Base-by-base conservation (phyloP, 768 basidiomycete species). In the Amanita jacksonii region DNA sequence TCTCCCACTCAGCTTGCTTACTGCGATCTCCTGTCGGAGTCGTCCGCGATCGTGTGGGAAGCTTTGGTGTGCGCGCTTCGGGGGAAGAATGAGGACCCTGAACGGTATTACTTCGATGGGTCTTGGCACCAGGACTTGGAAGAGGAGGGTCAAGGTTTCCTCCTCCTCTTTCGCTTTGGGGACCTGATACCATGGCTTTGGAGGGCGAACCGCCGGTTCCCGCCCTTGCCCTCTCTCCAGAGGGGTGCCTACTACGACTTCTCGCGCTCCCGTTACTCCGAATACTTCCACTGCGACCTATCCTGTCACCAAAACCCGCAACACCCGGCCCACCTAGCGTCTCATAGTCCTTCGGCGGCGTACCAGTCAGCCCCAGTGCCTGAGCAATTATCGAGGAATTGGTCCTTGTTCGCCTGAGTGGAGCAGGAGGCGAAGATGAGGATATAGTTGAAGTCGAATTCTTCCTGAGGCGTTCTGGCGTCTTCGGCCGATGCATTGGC, bases 21-120 rank as follows among this genome's bases (percentile, higher is more conserved):
- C 36, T 27, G 30, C 44, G 35, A 22, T 45, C 44, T 10, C 22
- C 23, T 34, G 61, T 63, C 5, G 69, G 67, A 42, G 64, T 72
- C 37, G 81, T 79, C 50, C 72, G 66, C 22, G 75, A 67, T 25
- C 81, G 69, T 37, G 63, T 64, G 6, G 79, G 78, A 13, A 79
- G 58, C 62, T 81, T 81, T 33, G 69, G 65, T 18, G 70, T 52
- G 48, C 67, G 67, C 22, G 56, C 52, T 13, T 74, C 75, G 2
- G 73, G 66, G 27, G 67, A 65, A 15, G 67, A 65, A 19, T 58
- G 59, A 25, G 66, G 60, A 1, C 62, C 69, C 37, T 69, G 71
- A 28, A 75, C 73, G 25, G 71, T 81, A 53, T 74, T 77, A 51
- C 72, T 76, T 45, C 75, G 57, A 42, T 66, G 63, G 4, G 65